Evolutionary conservation across 2,329 filamentous ascomycete species (phyloP).

Genomic region (Nakataea oryzae): DNA sequence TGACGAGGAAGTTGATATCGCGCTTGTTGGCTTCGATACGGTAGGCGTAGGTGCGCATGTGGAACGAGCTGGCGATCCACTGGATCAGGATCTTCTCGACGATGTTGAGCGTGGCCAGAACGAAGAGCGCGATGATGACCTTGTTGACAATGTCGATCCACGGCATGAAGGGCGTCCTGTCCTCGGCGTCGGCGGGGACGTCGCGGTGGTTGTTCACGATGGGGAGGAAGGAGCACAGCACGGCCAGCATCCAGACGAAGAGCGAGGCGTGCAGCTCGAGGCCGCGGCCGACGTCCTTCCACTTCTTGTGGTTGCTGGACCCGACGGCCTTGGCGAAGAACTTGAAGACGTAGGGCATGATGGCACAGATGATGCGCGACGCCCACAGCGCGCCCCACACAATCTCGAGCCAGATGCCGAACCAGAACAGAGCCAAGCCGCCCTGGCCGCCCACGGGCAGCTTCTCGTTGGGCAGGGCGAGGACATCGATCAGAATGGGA

Average conservation of each 20-base stretch:
- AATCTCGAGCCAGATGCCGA: conserved; percentile 90
- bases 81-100: conserved; percentile 90
- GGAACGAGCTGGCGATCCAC: conserved; percentile 88
- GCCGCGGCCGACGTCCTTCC: conserved; percentile 78
- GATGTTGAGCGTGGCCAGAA: conserved; percentile 70
- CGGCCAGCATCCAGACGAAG: conserved; percentile 86
- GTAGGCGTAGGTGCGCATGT: conserved; percentile 80
- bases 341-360: conserved; percentile 36
- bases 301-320: conserved; percentile 85
- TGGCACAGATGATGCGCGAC: conserved; percentile 42
- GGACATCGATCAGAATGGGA: conserved; percentile 32
- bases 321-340: conserved; percentile 58
- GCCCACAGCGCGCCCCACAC: conserved; percentile 89
- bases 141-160: conserved; percentile 81
- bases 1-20: conserved; percentile 55
- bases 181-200: conserved; percentile 17
- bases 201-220: conserved; percentile 56
- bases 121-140: conserved; percentile 75
- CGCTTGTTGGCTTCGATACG: conserved; percentile 90
- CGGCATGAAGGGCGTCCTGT: conserved; percentile 29
- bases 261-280: conserved; percentile 77
- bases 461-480: conserved; percentile 24
- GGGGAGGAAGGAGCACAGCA: conserved; percentile 76
- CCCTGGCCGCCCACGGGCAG: conserved; percentile 52
- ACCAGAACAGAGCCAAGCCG: conserved; percentile 76